These are phyloP conservation scores for Gossypium aridum DNA, from an alignment of 441 rosid species.

Conservation along the genomic window DNA sequence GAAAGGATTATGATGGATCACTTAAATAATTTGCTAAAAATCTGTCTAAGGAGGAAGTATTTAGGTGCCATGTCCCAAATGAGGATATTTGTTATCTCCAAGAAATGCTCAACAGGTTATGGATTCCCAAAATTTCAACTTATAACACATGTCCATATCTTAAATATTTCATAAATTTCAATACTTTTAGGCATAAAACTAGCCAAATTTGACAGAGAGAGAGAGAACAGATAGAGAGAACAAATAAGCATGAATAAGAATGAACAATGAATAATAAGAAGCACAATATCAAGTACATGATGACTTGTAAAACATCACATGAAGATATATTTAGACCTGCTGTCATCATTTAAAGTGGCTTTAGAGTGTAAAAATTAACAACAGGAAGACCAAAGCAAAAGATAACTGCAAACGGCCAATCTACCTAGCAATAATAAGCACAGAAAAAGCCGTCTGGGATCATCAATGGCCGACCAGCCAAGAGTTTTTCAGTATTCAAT, in stretches of 20 bases:
- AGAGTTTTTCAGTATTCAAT: background rate
- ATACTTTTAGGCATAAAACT: background rate
- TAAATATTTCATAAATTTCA: background rate
- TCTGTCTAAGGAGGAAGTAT: background rate
- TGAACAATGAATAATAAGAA: background rate
- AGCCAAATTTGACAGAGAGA: background rate
- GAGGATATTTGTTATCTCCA: constrained; percentile 1
- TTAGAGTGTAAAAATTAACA: background rate
- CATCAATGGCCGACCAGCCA: background rate
- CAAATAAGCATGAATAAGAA: background rate
- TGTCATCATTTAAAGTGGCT: background rate
- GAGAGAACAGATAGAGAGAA: background rate
- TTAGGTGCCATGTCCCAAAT: background rate
- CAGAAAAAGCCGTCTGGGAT: background rate
- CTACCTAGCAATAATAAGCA: background rate
- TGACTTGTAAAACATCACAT: background rate
- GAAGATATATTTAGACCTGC: background rate
- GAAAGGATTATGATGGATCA: background rate
- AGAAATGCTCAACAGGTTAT: background rate
- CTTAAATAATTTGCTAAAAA: background rate
- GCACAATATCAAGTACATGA: background rate
- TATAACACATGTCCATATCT: background rate
- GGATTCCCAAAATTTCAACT: constrained; percentile 5
- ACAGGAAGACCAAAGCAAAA: background rate
- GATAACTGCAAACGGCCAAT: background rate